Base-by-base conservation (phyloP, 169 alveolate genomes). In the Plasmodium chabaudi region DNA sequence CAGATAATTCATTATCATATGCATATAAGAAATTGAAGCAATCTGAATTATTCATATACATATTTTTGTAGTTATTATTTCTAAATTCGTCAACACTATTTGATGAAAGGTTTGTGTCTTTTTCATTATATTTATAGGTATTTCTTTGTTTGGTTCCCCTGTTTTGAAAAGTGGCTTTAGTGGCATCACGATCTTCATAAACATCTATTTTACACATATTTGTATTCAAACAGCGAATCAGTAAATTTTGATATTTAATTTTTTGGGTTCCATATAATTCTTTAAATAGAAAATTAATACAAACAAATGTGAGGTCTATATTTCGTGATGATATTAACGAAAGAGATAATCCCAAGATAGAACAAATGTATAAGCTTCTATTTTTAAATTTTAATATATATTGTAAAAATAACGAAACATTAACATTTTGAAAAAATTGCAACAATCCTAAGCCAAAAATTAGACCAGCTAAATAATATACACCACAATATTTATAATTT, bases 391-490 rank as follows among this genome's bases (percentile, higher is more conserved):
- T 86, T 51, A 86, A 55, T 42, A 86, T 70, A 72, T 69, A 86
- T 63, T 86, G 87, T 59, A 86, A 59, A 27, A 86, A 70, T 57
- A 70, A 21, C 17, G 72, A 70, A 57, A 86, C 55, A 21, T 86
- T 86, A 23, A 86, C 42, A 59, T 72, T 59, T 63, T 86, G 59
- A 55, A 39, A 86, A 86, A 86, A 69, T 49, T 86, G 86, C 46
- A 86, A 70, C 60, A 86, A 21, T 17, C 91, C 91, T 86, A 86
- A 70, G 2, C 91, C 91, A 63, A 57, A 86, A 15, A 86, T 86
- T 34, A 86, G 69, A 34, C 91, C 91, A 5, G 91, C 86, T 7
- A 86, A 47, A 19, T 39, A 86, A 15, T 86, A 69, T 10, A 51
- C 61, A 49, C 91, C 91, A 86, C 91, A 86, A 34, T 69, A 86